Conservation (phyloP, 768 basidiomycete species). For the Leccinum variicolor region DNA sequence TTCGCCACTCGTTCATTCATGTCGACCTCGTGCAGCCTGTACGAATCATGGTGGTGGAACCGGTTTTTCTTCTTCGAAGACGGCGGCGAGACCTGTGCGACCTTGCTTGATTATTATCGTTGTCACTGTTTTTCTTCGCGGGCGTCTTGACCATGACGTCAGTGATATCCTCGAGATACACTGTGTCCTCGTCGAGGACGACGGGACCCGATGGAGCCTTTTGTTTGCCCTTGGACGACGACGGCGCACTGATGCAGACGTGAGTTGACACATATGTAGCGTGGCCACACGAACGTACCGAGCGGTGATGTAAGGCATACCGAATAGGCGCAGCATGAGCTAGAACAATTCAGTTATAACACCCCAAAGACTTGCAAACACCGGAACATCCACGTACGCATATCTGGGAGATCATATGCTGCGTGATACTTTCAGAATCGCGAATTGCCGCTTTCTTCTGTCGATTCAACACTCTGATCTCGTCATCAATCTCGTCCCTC, state of each 20-base stretch:
- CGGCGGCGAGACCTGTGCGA: constrained; percentile 35
- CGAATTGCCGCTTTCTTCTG: constrained; percentile 87
- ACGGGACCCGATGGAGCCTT: constrained; percentile 45
- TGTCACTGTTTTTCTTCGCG: constrained; percentile 22
- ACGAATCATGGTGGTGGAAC: constrained; percentile 85
- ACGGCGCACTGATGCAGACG: not conserved
- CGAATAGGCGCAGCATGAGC: constrained; percentile 92
- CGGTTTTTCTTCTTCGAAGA: constrained; percentile 58
- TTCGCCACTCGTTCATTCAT: constrained; percentile 62
- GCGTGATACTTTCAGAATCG: constrained; percentile 92
- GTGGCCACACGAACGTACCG: constrained; percentile 24
- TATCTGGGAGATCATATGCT: no score
- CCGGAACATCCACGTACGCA: constrained; percentile 39
- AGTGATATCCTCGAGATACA: constrained; percentile 88
- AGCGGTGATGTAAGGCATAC: constrained; percentile 97
- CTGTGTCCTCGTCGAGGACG: constrained; percentile 63
- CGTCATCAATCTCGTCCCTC: constrained; percentile 85
- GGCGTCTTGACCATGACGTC: constrained; percentile 53
- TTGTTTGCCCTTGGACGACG: constrained; percentile 41
- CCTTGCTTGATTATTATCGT: not conserved
- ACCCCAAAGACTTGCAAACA: not conserved
- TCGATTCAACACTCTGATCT: constrained; percentile 76
- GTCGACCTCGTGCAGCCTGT: constrained; percentile 81
- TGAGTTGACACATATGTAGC: no score
- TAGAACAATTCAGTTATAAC: constrained; percentile 28